Percentiles rank a stretch among this genome's conserved stretches.
phyloP scores from a whole-genome alignment of 1,139 yeast species.

The Yamadazyma membranifaciens region DNA sequence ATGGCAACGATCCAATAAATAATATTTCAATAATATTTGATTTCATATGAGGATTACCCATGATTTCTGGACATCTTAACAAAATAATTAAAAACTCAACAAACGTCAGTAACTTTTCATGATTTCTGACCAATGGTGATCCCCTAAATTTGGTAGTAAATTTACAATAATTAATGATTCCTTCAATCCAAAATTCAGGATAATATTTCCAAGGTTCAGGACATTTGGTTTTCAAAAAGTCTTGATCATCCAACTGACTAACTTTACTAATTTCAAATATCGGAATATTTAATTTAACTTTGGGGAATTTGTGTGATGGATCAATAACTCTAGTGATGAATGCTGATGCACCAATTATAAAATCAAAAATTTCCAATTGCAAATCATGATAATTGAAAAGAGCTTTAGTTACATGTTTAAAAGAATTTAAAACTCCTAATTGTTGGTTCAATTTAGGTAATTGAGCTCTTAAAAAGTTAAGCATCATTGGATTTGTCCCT shows the following conservation, averaged over 20 bases:
- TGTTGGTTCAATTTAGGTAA: slow-evolving; percentile 46
- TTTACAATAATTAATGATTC: slow-evolving; percentile 72
- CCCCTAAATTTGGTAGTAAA: slow-evolving; percentile 58
- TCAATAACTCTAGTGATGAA: slow-evolving; percentile 73
- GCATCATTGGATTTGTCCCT: slow-evolving; percentile 30
- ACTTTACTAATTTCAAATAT: slow-evolving; percentile 51
- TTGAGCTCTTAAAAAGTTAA: slow-evolving; percentile 33
- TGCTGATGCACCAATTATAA: slow-evolving; percentile 70
- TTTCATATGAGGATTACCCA: slow-evolving; percentile 93
- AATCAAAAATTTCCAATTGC: slow-evolving; percentile 71
- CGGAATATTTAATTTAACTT: slow-evolving; percentile 56
- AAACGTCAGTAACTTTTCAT: slow-evolving; percentile 52
- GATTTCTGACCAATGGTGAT: slow-evolving; percentile 58
- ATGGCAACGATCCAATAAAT: slow-evolving; percentile 69
- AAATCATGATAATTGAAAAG: slow-evolving; percentile 54
- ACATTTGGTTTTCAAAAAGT: slow-evolving; percentile 59
- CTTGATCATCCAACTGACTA: slow-evolving; percentile 64
- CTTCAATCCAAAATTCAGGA: slow-evolving; percentile 87
- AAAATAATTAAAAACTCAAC: slow-evolving; percentile 73
- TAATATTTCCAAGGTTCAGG: slow-evolving; percentile 78
- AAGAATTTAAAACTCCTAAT: slow-evolving; percentile 39
- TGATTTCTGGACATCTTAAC: slow-evolving; percentile 78
- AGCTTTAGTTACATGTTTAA: slow-evolving; percentile 56
- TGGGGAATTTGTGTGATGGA: slow-evolving; percentile 66
- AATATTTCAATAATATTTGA: slow-evolving; percentile 79